Base-by-base conservation (phyloP, 495 filamentous ascomycete species). In the Penicillium bialowiezense region DNA sequence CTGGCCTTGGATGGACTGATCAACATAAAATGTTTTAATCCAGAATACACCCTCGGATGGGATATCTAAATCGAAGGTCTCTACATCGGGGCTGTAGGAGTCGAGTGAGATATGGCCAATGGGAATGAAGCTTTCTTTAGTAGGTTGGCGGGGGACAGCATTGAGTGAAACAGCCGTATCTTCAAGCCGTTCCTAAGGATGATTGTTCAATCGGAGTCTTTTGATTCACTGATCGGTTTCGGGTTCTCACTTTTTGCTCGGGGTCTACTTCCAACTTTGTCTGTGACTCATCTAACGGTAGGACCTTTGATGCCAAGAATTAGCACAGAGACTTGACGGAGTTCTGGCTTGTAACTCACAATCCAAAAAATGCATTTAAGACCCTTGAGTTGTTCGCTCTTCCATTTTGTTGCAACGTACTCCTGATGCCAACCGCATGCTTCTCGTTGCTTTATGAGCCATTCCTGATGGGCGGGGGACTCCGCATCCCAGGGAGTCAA, bases 71-170 rank as follows among this genome's bases (percentile, higher is more conserved):
- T 53, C 50, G 31, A 63, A 4, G 13, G 42, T 24, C 23, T 54
- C 54, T 7, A 51, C 43, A 7, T 60, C 54, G 9, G 40, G 23
- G 26, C 57, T 56, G 7, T 48, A 34, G 1, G 57, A 44, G 32
- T 68, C 65, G 2, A 68, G 28, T 5, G 63, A 66, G 14, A 68
- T 64, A 18, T 68, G 65, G 5, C 65, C 65, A 21, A 68, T 48
- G 2, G 62, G 62, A n/a, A 49, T 19, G 20, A 65, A 63, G 2
- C 32, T 19, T 42, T 23, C 19, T 1, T 50, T 44, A 7, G 59
- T 48, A 28, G 59, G 41, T 20, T 54, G 6, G 7, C 62, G 51
- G 28, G 48, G 18, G 6, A 44, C 49, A 7, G 41, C 54, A 38
- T 65, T 55, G 15, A 65, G 48, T 4, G 54, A 41, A 28, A 17